Base-by-base conservation (phyloP, 805 yeast species). In the Saccharomycopsis fodiens region DNA sequence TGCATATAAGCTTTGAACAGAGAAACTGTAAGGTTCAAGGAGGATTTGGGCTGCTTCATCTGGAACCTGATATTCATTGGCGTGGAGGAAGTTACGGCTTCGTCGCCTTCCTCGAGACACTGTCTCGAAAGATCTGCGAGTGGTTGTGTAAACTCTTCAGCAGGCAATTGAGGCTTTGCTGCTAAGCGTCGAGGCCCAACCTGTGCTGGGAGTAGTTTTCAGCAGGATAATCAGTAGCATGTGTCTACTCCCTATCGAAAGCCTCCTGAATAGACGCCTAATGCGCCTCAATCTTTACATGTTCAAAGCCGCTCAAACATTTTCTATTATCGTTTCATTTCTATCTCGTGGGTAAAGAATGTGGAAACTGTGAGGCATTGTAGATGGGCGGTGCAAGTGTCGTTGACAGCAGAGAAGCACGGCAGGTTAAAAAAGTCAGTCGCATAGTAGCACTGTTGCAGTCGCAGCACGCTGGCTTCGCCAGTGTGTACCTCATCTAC, bases 11-110 rank as follows among this genome's bases (percentile, higher is more conserved):
- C 44, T 30, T 50, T 50, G 22, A 43, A 49, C n/a, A 47, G 43
- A 3, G 52, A 49, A 35, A 49, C 45, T 13, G 50, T 22, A 4
- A 41, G 35, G 2, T 19, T 43, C 16, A 32, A 32, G 19, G 20
- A 10, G 17, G 55, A 66, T 71, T 50, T 32, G n/a, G n/a, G n/a
- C 10, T 32, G 10, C 5, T 10, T 10, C 8, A 6, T 19, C 20
- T 36, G 19, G 40, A 13, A 38, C 31, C 39, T 46, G 16, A 49
- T 23, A 22, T 49, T 49, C 53, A 50, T 50, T 19, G 47, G 39
- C 3, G 53, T 38, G 10, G 53, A 51, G 5, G 53, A 51, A 8
- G 53, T 50, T n/a, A 44, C 47, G n/a, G 53, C 51, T 16, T 32
- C 19, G 10, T 6, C 10, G 20, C 15, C 20, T 32, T 32, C 36